Percentiles rank a stretch among this genome's conserved stretches.
Conservation (phyloP, 2,329 filamentous ascomycete genomes). For the Aspergillus latus region DNA sequence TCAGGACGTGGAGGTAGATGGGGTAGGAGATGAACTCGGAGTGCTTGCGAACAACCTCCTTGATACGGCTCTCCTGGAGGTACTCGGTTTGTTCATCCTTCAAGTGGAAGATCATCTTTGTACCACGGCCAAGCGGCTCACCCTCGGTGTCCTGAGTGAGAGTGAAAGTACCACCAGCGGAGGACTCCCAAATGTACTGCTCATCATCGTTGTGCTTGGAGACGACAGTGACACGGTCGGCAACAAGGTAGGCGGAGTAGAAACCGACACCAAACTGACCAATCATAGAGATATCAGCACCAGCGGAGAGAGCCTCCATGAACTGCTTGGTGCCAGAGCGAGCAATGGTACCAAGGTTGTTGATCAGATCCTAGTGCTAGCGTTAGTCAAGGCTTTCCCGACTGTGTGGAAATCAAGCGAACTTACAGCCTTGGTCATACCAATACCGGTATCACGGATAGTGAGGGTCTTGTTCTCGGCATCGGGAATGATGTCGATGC, state of each 20-base stretch:
- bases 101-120: constrained; percentile 96
- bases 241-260: constrained; percentile 99
- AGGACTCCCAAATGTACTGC: constrained; percentile 99
- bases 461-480: constrained; percentile 97
- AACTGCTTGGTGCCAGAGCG: constrained; percentile 99
- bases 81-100: constrained; percentile 99
- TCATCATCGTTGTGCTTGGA: constrained; percentile 99
- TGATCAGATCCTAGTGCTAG: constrained; percentile 79
- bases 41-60: constrained; percentile 99
- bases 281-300: constrained; percentile 99
- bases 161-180: constrained; percentile 95
- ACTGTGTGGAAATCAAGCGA: neutral
- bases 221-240: constrained; percentile 90
- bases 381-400: constrained; percentile 10
- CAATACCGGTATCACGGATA: constrained; percentile 97
- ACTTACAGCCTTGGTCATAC: constrained; percentile 99
- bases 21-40: constrained; percentile 99
- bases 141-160: constrained; percentile 87
- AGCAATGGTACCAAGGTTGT: constrained; percentile 99
- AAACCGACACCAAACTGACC: constrained; percentile 99
- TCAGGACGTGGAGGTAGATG: constrained; percentile 99
- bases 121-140: constrained; percentile 87
- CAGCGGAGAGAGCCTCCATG: constrained; percentile 98
- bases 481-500: constrained; percentile 98
- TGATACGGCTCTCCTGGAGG: constrained; percentile 98